phyloP scores from a whole-genome alignment of 345 rosid genomes.

The Hirschfeldia incana region DNA sequence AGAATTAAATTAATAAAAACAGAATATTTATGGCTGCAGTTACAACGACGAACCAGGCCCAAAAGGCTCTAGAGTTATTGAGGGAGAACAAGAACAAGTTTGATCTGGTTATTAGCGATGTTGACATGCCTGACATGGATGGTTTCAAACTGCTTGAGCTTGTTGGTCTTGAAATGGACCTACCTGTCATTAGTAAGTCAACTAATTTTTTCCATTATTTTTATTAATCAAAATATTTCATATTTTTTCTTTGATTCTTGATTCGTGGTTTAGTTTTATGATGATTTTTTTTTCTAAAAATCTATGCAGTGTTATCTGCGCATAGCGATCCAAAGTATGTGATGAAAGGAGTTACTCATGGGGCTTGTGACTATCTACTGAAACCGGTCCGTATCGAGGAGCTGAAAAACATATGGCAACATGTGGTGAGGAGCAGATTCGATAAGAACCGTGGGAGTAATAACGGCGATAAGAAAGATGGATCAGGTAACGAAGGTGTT shows the following conservation, averaged over 20 bases:
- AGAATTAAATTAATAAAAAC: not conserved
- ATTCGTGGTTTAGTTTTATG: not conserved
- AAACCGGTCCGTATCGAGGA: conserved; percentile 93
- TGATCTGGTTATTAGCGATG: conserved; percentile 95
- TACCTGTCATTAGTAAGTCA: conserved; percentile 92
- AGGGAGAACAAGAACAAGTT: conserved; percentile 82
- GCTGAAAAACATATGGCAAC: conserved; percentile 95
- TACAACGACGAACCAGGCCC: conserved; percentile 84
- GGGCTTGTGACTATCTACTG: conserved; percentile 90
- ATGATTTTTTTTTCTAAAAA: not conserved
- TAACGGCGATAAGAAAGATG: conserved; percentile 46
- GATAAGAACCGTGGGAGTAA: conserved; percentile 46
- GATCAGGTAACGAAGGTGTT: conserved; percentile 39
- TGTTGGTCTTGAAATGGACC: conserved; percentile 99
- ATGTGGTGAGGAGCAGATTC: conserved; percentile 68
- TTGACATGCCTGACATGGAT: conserved; percentile 99
- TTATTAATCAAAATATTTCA: not conserved
- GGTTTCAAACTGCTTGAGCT: conserved; percentile 94
- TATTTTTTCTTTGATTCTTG: not conserved
- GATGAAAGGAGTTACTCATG: conserved; percentile 87
- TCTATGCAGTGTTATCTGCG: conserved; percentile 75
- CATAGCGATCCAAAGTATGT: conserved; percentile 82
- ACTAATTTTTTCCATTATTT: conserved; percentile 4
- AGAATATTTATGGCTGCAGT: conserved; percentile 46
- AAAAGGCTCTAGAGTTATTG: conserved; percentile 74